Evolutionary conservation across 1,284 basidiomycete species (phyloP), one percentile per base, ranked within the genome.

Genomic region (Omphalotus olearius): DNA sequence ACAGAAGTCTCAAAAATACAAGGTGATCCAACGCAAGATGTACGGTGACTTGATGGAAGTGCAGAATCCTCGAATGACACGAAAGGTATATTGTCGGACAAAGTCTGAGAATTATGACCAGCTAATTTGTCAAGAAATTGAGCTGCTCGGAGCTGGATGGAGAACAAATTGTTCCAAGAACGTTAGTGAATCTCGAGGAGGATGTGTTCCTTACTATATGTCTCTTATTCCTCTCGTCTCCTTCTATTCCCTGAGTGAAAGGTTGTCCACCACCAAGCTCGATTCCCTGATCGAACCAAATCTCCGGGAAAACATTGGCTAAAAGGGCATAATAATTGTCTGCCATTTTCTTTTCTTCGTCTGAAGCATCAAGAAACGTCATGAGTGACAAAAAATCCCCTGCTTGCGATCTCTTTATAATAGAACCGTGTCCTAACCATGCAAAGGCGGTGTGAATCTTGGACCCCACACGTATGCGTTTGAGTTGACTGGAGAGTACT

Each of bases 311-410:
- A 23, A 64, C 59, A 56, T 85, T 86, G 50, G 68, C 69, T 46
- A 87, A 65, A 49, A 87, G 69, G 3, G 82, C 72, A 60, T 78
- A 87, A 58, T 85, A 85, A 57, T 86, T 87, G 60, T 88, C 85
- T 1, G 83, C 81, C 83, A 85, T 86, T 56, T 76, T 73, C 60
- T 72, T 67, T 57, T 83, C 76, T 38, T 79, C 78, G 3, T 70
- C 63, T 0, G 76, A 68, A 33, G 72, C 64, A 37, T 76, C 68
- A 37, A 85, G 63, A 26, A 54, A 48, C 11, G 66, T 59, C 58
- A 85, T 64, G 18, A 83, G 66, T 11, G 64, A 61, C 5, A 85
- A 63, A 60, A 86, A 87, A 13, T 70, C 66, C 10, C 65, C 60
- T 6, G 69, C 75, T 51, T 68, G 63, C 11, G 71, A 67, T 45